phyloP scores from a whole-genome alignment of 1,284 basidiomycete species.

The Ustilago esculenta region DNA sequence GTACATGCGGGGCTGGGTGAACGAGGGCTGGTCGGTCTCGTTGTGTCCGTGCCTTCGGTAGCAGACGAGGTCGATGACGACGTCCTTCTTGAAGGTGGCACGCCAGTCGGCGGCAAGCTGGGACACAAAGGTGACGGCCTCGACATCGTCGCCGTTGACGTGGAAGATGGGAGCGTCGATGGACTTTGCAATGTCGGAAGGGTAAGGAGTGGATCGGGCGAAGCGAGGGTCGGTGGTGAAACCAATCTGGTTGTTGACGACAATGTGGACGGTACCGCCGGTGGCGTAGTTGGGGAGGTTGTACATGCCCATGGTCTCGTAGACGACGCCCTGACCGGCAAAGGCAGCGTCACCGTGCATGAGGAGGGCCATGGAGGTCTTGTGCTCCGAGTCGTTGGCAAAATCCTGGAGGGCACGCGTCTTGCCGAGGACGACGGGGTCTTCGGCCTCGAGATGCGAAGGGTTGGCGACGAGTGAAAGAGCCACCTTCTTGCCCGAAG shows the following conservation, averaged over 20 bases:
- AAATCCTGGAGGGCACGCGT: constrained; percentile 96
- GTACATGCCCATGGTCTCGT: constrained; percentile 99
- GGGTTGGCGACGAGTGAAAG: constrained; percentile 98
- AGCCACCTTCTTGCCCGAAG: constrained; percentile 96
- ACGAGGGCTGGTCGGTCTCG: constrained; percentile 98
- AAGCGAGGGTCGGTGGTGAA: constrained; percentile 99
- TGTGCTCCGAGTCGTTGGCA: constrained; percentile 78
- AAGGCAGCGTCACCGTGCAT: constrained; percentile 99
- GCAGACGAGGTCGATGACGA: constrained; percentile 98
- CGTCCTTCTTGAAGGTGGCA: constrained; percentile 98
- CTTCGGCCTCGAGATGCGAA: constrained; percentile 95
- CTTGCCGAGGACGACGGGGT: constrained; percentile 97
- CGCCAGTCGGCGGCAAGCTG: constrained; percentile 98
- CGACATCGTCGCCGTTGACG: constrained; percentile 98
- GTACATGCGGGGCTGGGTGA: constrained; percentile 99
- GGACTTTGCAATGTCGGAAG: constrained; percentile 98
- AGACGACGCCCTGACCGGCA: constrained; percentile 97
- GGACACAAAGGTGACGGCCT: constrained; percentile 93
- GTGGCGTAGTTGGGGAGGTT: constrained; percentile 94
- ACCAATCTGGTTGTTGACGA: constrained; percentile 99
- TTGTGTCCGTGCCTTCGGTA: constrained; percentile 99
- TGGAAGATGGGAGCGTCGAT: constrained; percentile 99
- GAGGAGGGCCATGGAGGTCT: constrained; percentile 80
- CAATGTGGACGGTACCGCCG: constrained; percentile 96
- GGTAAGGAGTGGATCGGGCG: constrained; percentile 95